A percentile compares a stretch with the other conserved stretches of the same genome.
These are phyloP conservation scores for Tetratostichococcus sp. DNA, from an alignment of 139 green algal genomes.

Conservation along the genomic window DNA sequence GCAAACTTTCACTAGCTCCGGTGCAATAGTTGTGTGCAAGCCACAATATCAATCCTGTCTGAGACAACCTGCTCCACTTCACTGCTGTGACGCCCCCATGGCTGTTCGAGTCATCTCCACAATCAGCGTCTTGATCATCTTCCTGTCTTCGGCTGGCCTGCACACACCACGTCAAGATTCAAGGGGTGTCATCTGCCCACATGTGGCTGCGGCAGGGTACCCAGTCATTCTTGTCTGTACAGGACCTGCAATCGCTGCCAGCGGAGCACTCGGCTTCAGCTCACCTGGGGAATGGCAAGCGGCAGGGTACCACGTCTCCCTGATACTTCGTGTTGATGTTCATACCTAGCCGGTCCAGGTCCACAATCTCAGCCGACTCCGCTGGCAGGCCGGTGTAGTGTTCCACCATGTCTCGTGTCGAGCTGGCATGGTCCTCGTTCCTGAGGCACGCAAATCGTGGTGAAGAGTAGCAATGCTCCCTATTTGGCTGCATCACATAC, in stretches of 20 bases:
- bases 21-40: too few relatives aligned
- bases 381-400: slow-evolving; percentile 54
- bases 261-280: too few relatives aligned
- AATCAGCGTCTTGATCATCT: slow-evolving; percentile 63
- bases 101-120: slow-evolving; percentile 65
- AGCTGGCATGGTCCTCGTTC: slow-evolving; percentile 36
- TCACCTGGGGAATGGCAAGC: slow-evolving; percentile 48
- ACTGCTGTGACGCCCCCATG: background rate
- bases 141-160: slow-evolving; percentile 49
- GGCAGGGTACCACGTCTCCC: slow-evolving; percentile 37
- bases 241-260: too few relatives aligned
- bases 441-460: too few relatives aligned
- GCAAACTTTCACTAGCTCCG: too few relatives aligned
- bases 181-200: too few relatives aligned
- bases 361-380: slow-evolving; percentile 46
- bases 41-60: too few relatives aligned
- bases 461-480: too few relatives aligned
- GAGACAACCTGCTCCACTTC: background rate
- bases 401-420: slow-evolving; percentile 56
- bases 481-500: background rate
- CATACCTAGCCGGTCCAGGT: slow-evolving; percentile 70
- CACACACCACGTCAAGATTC: background rate
- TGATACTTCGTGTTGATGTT: slow-evolving; percentile 34
- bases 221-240: too few relatives aligned
- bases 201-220: too few relatives aligned